Percentiles rank a stretch among this genome's conserved stretches.
These are phyloP conservation scores for Heliocybe sulcata DNA, from an alignment of 1,284 basidiomycete genomes.

Conservation along the genomic window DNA sequence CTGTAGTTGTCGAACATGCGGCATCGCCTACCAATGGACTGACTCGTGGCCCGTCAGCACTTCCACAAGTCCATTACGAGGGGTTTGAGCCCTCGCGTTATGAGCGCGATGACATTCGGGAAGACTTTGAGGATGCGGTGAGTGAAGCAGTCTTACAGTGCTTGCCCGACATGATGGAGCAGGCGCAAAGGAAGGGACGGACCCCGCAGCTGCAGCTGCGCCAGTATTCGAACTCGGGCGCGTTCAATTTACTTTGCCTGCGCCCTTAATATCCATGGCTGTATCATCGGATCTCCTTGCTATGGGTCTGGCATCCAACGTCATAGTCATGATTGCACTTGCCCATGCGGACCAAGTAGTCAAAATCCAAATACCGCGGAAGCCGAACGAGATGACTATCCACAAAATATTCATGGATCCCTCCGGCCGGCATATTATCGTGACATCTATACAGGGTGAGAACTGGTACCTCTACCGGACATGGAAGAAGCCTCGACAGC, in stretches of 20 bases:
- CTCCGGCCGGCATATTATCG: constrained; percentile 82
- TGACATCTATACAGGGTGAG: constrained; percentile 85
- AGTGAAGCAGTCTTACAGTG: constrained; percentile 4
- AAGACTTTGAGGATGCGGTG: constrained; percentile 27
- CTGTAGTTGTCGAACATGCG: constrained; percentile 79
- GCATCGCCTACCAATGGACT: constrained; percentile 38
- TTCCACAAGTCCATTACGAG: constrained; percentile 69
- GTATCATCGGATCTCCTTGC: constrained; percentile 84
- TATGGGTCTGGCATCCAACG: constrained; percentile 76
- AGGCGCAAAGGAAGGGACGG: constrained; percentile 24
- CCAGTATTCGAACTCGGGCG: constrained; percentile 81
- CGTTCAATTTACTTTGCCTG: constrained; percentile 85
- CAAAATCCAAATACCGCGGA: constrained; percentile 70
- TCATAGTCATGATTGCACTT: constrained; percentile 80
- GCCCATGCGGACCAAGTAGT: constrained; percentile 76
- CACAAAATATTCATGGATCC: constrained; percentile 87
- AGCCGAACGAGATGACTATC: constrained; percentile 61
- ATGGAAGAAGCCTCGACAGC: constrained; percentile 72
- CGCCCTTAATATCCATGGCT: constrained; percentile 70
- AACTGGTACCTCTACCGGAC: constrained; percentile 87
- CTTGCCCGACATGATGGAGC: neutral
- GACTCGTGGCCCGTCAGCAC: constrained; percentile 29
- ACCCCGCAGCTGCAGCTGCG: constrained; percentile 26
- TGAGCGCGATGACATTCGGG: constrained; percentile 37
- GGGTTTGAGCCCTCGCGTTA: constrained; percentile 77